These are phyloP conservation scores for Excoecaria cochinchinensis DNA, from an alignment of 345 rosid genomes.

Conservation along the genomic window DNA sequence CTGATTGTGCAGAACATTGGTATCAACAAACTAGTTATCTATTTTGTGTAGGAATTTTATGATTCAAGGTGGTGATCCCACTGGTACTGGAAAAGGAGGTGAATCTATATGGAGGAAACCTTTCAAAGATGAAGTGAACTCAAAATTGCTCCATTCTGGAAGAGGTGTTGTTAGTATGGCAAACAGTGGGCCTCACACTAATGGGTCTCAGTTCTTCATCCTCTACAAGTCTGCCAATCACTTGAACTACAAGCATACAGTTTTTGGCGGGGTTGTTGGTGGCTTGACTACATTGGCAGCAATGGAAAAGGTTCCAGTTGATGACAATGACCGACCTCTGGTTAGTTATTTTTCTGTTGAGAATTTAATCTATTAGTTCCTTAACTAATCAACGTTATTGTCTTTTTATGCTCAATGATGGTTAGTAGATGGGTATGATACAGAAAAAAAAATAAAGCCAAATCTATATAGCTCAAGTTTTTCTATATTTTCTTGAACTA, in stretches of 20 bases:
- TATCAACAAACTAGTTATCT: conserved; percentile 8
- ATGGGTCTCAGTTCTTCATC: conserved; percentile 97
- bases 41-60: conserved; percentile 65
- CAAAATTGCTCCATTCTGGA: conserved; percentile 89
- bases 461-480: background rate
- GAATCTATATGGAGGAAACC: conserved; percentile 97
- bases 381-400: background rate
- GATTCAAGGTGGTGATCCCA: conserved; percentile 99
- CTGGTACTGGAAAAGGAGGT: conserved; percentile 87
- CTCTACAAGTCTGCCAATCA: conserved; percentile 96
- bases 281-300: conserved; percentile 75
- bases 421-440: background rate
- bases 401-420: background rate
- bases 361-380: conserved; percentile 1
- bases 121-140: conserved; percentile 86
- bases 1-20: background rate
- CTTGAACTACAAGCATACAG: conserved; percentile 91
- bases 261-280: conserved; percentile 92
- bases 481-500: background rate
- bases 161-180: conserved; percentile 98
- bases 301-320: conserved; percentile 91
- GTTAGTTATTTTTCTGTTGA: conserved; percentile 42
- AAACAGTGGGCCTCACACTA: conserved; percentile 94
- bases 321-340: conserved; percentile 75
- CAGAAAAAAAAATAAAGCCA: background rate